A percentile compares a stretch with the other conserved stretches of the same genome.
These are phyloP conservation scores for Lactifluus hygrophoroides DNA, from an alignment of 768 basidiomycete species.

Conservation along the genomic window DNA sequence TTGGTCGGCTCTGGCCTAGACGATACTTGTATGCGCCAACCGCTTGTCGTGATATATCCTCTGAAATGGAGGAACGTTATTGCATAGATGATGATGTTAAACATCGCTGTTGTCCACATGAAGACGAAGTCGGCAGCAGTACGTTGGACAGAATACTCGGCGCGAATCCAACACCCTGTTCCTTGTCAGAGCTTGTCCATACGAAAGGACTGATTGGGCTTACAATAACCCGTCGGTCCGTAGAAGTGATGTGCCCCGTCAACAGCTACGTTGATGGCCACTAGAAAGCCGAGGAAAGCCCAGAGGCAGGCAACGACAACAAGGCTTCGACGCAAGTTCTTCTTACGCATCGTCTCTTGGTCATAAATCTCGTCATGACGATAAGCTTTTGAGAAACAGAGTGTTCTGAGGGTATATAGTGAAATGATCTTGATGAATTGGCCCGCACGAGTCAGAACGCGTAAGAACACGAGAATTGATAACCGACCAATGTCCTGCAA, in stretches of 20 bases:
- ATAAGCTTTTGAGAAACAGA: constrained; percentile 26
- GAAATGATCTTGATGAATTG: constrained; percentile 28
- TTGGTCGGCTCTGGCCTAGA: not conserved
- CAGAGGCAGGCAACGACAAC: constrained; percentile 28
- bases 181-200: not conserved
- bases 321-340: not conserved
- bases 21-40: constrained; percentile 21
- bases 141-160: constrained; percentile 29
- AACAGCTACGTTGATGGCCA: constrained; percentile 31
- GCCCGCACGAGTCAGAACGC: not conserved
- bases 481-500: constrained; percentile 6
- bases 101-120: constrained; percentile 37
- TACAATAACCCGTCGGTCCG: constrained; percentile 37
- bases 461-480: not conserved
- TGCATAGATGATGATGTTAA: constrained; percentile 37
- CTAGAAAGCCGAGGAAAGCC: constrained; percentile 33
- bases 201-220: constrained; percentile 10
- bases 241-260: constrained; percentile 31
- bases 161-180: constrained; percentile 45
- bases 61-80: constrained; percentile 38
- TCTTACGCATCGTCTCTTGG: not conserved
- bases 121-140: constrained; percentile 43
- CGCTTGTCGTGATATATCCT: constrained; percentile 30
- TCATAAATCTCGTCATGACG: not conserved
- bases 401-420: constrained; percentile 31